A percentile compares a stretch with the other conserved stretches of the same genome.
Evolutionary conservation across 2,329 filamentous ascomycete species (phyloP).

Genomic region (Colletotrichum australisinense): DNA sequence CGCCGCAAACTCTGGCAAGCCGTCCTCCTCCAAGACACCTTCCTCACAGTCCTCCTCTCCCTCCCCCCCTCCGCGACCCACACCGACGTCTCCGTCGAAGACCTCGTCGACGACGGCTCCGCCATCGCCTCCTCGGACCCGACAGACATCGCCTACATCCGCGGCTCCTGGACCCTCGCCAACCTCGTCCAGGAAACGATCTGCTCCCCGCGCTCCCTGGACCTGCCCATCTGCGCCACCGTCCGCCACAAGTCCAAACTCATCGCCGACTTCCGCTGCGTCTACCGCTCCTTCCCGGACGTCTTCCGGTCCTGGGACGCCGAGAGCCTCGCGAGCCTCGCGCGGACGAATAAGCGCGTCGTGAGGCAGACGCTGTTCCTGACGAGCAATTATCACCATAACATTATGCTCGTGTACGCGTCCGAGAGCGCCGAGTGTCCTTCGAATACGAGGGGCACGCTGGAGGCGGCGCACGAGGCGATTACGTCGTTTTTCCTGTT

Average conservation of each 20-base stretch:
- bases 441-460: slow-evolving; percentile 74
- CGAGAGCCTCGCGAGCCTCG: slow-evolving; percentile 67
- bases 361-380: slow-evolving; percentile 82
- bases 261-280: slow-evolving; percentile 74
- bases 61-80: slow-evolving; percentile 83
- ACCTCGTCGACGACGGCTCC: slow-evolving; percentile 72
- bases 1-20: slow-evolving; percentile 86
- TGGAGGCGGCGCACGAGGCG: slow-evolving; percentile 82
- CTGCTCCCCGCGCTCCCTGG: slow-evolving; percentile 79
- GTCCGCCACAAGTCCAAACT: slow-evolving; percentile 77
- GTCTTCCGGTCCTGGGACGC: slow-evolving; percentile 77
- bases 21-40: slow-evolving; percentile 83
- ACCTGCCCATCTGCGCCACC: slow-evolving; percentile 77
- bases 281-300: slow-evolving; percentile 79
- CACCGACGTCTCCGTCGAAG: slow-evolving; percentile 82
- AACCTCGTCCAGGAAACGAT: slow-evolving; percentile 83
- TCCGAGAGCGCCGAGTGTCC: slow-evolving; percentile 74
- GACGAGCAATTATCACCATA: slow-evolving; percentile 86
- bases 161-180: slow-evolving; percentile 82
- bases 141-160: slow-evolving; percentile 77
- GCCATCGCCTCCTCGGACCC: slow-evolving; percentile 70
- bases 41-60: slow-evolving; percentile 81
- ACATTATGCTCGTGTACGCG: slow-evolving; percentile 82
- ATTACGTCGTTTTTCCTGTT: slow-evolving; percentile 81
- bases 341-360: slow-evolving; percentile 70